phyloP scores from a whole-genome alignment of 108 stramenopile genomes.

The Nannochloropsis granulata region DNA sequence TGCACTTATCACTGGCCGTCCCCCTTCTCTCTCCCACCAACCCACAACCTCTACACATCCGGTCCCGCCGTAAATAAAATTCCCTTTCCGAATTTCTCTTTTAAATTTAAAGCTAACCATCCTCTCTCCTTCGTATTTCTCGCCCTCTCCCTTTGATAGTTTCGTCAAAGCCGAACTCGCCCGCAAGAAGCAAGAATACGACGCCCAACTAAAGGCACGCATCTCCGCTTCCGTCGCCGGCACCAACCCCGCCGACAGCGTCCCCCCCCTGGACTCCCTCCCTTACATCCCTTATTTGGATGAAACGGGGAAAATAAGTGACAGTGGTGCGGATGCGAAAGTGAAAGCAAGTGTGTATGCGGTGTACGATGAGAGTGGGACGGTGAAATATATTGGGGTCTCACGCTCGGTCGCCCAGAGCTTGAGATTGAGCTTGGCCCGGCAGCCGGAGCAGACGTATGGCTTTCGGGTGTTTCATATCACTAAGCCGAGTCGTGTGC shows the following conservation, averaged over 20 bases:
- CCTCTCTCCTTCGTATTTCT: neutral
- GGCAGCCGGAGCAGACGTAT: conserved; percentile 9
- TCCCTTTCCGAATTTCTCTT: no score
- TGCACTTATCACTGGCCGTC: no score
- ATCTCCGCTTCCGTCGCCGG: neutral
- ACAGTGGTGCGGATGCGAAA: neutral
- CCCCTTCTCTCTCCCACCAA: no score
- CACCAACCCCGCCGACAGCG: neutral
- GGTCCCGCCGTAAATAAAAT: no score
- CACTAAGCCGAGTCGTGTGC: conserved; percentile 11
- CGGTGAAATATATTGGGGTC: conserved; percentile 19
- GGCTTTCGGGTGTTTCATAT: conserved; percentile 17
- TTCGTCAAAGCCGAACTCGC: neutral
- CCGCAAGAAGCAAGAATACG: neutral
- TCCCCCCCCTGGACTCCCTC: neutral
- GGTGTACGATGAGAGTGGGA: conserved; percentile 19
- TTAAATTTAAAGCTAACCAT: neutral
- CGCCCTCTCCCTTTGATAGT: neutral
- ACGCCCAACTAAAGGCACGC: neutral
- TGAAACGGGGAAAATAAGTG: neutral
- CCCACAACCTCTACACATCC: no score
- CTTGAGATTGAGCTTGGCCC: conserved; percentile 15
- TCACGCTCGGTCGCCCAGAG: conserved; percentile 16
- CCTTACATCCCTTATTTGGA: neutral
- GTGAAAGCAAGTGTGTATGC: conserved; percentile 30